Percentiles rank a stretch among this genome's conserved stretches.
Conservation (phyloP, 257 asterid genomes). For the Catharanthus roseus region DNA sequence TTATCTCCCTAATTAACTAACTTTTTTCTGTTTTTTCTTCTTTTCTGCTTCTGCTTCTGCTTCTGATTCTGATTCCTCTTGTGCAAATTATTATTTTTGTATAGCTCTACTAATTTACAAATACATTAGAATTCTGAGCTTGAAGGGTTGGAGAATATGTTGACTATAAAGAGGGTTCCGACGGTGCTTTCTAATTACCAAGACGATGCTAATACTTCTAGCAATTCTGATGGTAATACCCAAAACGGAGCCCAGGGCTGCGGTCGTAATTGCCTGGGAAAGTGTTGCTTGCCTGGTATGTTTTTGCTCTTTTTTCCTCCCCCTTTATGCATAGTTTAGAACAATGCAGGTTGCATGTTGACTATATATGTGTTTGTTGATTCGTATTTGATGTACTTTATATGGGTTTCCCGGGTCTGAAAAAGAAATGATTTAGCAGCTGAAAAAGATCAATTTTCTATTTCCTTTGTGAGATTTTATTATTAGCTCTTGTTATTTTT, state of each 20-base stretch:
- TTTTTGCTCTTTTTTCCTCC: no score
- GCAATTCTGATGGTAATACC: constrained; percentile 24
- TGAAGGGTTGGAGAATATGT: constrained; percentile 23
- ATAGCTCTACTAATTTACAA: background rate
- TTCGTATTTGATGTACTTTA: background rate
- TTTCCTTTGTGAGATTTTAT: no score
- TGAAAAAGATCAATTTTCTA: background rate
- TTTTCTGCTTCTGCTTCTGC: no score
- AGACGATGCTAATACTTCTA: constrained; percentile 29
- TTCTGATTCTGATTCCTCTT: no score
- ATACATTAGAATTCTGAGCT: background rate
- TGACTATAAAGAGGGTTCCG: constrained; percentile 71
- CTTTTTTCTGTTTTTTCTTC: constrained; percentile 5
- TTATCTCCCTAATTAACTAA: constrained; percentile 6
- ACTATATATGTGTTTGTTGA: no score
- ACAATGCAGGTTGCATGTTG: background rate
- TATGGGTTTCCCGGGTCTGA: no score
- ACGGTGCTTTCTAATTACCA: constrained; percentile 64
- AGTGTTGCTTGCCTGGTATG: constrained; percentile 69
- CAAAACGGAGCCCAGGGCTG: constrained; percentile 31
- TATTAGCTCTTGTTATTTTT: background rate
- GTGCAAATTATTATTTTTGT: background rate
- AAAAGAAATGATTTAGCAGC: background rate
- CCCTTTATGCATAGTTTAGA: background rate
- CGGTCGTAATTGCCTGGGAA: constrained; percentile 59